Conservation (phyloP, 2,329 filamentous ascomycete species). For the Conoideocrella luteorostrata region DNA sequence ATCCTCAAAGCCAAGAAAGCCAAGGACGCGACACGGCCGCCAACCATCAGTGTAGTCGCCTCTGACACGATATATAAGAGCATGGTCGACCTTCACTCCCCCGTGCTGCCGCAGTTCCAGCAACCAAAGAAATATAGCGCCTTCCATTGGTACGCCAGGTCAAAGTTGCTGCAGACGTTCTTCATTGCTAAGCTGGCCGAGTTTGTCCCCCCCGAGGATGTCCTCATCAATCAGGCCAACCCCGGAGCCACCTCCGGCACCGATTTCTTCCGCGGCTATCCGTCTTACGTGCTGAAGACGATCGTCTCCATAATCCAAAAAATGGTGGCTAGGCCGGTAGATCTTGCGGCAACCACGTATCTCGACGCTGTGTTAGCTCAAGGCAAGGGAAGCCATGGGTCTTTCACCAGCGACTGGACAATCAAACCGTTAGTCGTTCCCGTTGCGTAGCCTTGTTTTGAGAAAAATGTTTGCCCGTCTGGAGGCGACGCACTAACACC, state of each 20-base stretch:
- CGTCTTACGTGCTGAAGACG: background rate
- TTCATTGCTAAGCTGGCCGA: constrained; percentile 33
- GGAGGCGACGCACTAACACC: no score
- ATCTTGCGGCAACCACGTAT: constrained; percentile 39
- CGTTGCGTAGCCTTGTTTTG: background rate
- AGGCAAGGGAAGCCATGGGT: constrained; percentile 44
- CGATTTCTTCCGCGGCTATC: constrained; percentile 7
- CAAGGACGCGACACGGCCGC: background rate
- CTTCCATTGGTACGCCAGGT: no score
- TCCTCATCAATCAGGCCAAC: constrained; percentile 30
- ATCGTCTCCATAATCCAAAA: background rate
- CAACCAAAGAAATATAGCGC: background rate
- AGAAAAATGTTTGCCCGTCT: no score
- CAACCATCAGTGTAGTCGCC: background rate
- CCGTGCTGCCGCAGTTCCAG: background rate
- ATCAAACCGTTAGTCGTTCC: background rate
- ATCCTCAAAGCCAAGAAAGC: background rate
- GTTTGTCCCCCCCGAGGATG: constrained; percentile 25
- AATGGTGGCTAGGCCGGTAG: constrained; percentile 2
- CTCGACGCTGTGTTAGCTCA: constrained; percentile 39
- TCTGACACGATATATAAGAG: background rate
- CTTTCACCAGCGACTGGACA: constrained; percentile 39
- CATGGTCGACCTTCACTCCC: background rate
- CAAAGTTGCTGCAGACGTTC: constrained; percentile 8
- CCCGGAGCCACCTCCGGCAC: constrained; percentile 25